Base-by-base conservation (phyloP, 1,284 basidiomycete species). In the Rhodotorula sp. region DNA sequence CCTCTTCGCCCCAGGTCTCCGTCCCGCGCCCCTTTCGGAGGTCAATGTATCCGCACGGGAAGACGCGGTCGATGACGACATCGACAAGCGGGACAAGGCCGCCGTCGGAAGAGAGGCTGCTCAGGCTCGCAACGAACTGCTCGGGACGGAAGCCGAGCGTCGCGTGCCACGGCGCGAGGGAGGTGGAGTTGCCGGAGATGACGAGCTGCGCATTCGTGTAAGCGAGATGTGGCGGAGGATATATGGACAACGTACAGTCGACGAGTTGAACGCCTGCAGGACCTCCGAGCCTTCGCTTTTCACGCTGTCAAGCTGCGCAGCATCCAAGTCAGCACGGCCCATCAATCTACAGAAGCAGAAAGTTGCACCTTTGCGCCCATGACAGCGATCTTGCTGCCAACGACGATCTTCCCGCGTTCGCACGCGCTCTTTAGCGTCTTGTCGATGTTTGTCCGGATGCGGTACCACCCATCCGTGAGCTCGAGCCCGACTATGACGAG, bases 381-480 rank as follows among this genome's bases (percentile, higher is more conserved):
- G 55, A 95, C 84, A 7, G 87, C 88, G 29, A 99, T 85, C 84
- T 99, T 99, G 72, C 88, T 85, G 1, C 96, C 96, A 1, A 91
- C 83, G 37, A 84, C 83, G 59, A 99, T 86, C 57, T 86, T 84
- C 0, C 90, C 88, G 32, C 85, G 86, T 51, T 83, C 82, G 10
- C 91, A 84, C 0, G 93, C 96, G 36, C 89, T 85, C 2, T 85
- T 84, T 17, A 99, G 83, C 3, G 93, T 73, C 53, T 6, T 19
- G 56, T 78, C 73, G 39, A 74, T 84, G 53, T 85, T 84, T 0
- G 92, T 90, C 21, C 89, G 87, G 22, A 99, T 85, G 46, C 88
- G 84, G 79, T 99, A 99, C 97, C 96, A 99, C 17, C 96, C 96
- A 79, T 99, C 97, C 0, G 93, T 94, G 22, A 99, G 84, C 81